Percentiles rank a stretch among this genome's conserved stretches.
These are phyloP conservation scores for Aureobasidium sp. DNA, from an alignment of 2,329 filamentous ascomycete species.

Conservation along the genomic window DNA sequence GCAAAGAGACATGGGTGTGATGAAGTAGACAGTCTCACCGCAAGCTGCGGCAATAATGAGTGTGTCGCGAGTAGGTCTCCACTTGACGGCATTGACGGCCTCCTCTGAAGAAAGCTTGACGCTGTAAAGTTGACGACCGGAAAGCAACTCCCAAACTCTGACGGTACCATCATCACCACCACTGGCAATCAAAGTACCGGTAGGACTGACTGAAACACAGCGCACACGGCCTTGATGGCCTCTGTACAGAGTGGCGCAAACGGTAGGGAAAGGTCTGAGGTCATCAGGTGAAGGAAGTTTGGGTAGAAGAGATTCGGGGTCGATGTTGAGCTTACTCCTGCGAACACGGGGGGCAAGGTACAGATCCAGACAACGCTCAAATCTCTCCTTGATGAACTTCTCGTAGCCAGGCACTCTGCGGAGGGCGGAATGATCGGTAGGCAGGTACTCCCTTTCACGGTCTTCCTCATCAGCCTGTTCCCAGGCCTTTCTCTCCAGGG, in stretches of 20 bases:
- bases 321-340: conserved; percentile 92
- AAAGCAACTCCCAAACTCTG: conserved; percentile 79
- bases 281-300: conserved; percentile 91
- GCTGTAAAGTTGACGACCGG: conserved; percentile 81
- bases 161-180: conserved; percentile 93
- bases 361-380: conserved; percentile 88
- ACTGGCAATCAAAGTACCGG: conserved; percentile 76
- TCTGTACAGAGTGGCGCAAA: conserved; percentile 75
- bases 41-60: conserved; percentile 75
- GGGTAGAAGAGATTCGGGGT: conserved; percentile 83
- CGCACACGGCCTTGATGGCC: conserved; percentile 86
- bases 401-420: conserved; percentile 90
- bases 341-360: conserved; percentile 89
- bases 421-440: conserved; percentile 71
- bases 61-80: conserved; percentile 76
- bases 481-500: conserved; percentile 78
- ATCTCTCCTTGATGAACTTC: conserved; percentile 86
- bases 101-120: conserved; percentile 68
- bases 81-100: conserved; percentile 76
- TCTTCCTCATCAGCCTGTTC: conserved; percentile 82
- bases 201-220: conserved; percentile 74
- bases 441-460: conserved; percentile 78
- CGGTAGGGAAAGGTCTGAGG: conserved; percentile 87
- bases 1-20: conserved; percentile 51
- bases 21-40: conserved; percentile 77